Base-by-base conservation (phyloP, 371 early-diverging fungal species). In the Apophysomyces ossiformis region DNA sequence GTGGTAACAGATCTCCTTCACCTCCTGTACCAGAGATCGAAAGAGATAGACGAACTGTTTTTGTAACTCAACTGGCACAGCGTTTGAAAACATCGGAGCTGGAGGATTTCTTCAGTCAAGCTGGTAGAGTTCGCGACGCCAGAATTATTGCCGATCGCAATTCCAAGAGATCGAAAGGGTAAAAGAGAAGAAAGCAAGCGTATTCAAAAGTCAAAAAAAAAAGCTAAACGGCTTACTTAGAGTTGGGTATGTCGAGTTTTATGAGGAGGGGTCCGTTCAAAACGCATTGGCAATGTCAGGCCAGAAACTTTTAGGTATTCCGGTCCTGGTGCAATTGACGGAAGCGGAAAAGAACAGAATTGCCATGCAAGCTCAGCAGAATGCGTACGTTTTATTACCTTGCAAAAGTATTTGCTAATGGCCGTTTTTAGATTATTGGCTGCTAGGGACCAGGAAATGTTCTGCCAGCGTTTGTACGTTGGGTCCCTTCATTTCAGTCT, bases 261-360 rank as follows among this genome's bases (percentile, higher is more conserved):
- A 94, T 76, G 92, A 94, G 21, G 90, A 90, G 61, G 88, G 85
- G 15, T 88, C 96, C 45, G 96, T 96, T 21, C 79, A 81, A 66
- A 88, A 87, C 69, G 99, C 99, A 12, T 79, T 97, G 32, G 85
- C 79, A 46, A 83, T 96, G 87, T 87, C 93, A 58, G 96, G 95
- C 35, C 86, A 93, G 76, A 93, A 92, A 84, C 89, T 98, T 72
- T 81, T 97, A 80, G 97, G 95, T 66, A 93, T 96, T 70, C 98
- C 97, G 1, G 93, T 97, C 56, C 90, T 95, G 64, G 95, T 97
- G 39, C 93, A 94, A 75, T 83, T 85, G 60, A 92, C 96, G 5
- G 98, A 97, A 69, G 89, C 96, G 7, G 96, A 98, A 74, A 96
- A 96, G 83, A 96, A 98, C 77, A 80, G 93, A 57, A 68, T 90